Evolutionary conservation across 2,329 filamentous ascomycete species (phyloP), one percentile per base, ranked within the genome.

Genomic region (Fusarium nurragi): DNA sequence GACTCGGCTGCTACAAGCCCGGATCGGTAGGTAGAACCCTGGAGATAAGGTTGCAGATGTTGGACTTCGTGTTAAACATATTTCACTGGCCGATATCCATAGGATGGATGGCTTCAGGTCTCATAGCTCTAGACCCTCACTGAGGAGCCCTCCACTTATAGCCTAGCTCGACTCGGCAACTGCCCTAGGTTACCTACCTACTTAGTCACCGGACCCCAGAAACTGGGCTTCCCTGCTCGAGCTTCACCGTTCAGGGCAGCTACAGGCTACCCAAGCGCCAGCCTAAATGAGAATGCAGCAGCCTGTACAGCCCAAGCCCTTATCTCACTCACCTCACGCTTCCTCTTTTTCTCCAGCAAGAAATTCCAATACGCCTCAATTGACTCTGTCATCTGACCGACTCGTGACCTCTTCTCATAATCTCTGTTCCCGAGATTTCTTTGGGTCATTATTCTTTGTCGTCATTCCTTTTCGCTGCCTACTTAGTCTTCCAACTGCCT

Each of bases 191-290:
- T 25, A 32, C 57, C 52, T n/a, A n/a, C n/a, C n/a, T n/a, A n/a
- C n/a, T 60, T 67, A 69, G 66, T 69, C 66, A 69, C 59, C 62
- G 54, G 66, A 69, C 66, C 57, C 43, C 41, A 52, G 58, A 60
- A 54, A 36, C 45, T 53, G 26, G 45, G 32, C 46, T 39, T 57
- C 44, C 49, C 62, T 62, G 46, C 44, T n/a, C 9, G n/a, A 43
- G 64, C 54, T 67, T 66, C 64, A 56, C 47, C 44, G 51, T 49
- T 41, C 54, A 65, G 49, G 54, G 59, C 58, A 67, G 30, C 54
- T 54, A 34, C 32, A 34, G 32, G 30, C 16, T n/a, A 32, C 14
- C 14, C 32, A 34, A 34, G 32, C 32, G 32, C 32, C 32, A 34
- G 32, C 32, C 30, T 34, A 34, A 34, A 14, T 34, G 8, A n/a